These are phyloP conservation scores for Ustilago sp. DNA, from an alignment of 1,284 basidiomycete genomes.

Conservation along the genomic window DNA sequence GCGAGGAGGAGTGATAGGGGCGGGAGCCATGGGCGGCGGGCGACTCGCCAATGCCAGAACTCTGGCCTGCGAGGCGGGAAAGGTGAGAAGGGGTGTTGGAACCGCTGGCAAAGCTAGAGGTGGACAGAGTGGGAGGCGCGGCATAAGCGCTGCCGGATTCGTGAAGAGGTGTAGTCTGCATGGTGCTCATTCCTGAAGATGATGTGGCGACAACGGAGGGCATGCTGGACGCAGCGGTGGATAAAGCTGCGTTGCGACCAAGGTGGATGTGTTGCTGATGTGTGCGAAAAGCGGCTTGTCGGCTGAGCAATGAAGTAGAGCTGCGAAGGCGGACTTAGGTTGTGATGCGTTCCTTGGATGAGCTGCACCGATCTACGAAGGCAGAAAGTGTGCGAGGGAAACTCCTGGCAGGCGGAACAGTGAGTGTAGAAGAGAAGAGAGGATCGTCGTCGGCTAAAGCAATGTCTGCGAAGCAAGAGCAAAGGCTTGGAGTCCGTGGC, in stretches of 20 bases:
- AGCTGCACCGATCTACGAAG: not conserved
- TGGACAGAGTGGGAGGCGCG: slow-evolving; percentile 44
- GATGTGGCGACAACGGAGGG: slow-evolving; percentile 38
- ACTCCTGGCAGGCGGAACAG: not conserved
- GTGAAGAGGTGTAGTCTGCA: slow-evolving; percentile 38
- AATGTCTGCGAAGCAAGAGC: not conserved
- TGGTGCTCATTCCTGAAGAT: slow-evolving; percentile 30
- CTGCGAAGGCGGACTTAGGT: not conserved
- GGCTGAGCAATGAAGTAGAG: not conserved
- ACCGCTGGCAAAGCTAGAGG: slow-evolving; percentile 43
- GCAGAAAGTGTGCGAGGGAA: not conserved
- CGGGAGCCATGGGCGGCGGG: slow-evolving; percentile 28
- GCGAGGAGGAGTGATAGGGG: slow-evolving; percentile 24
- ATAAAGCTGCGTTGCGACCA: not conserved
- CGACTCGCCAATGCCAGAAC: slow-evolving; percentile 49
- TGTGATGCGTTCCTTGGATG: not conserved
- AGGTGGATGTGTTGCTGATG: no score
- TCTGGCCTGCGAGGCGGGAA: slow-evolving; percentile 22
- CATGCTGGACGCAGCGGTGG: slow-evolving; percentile 14
- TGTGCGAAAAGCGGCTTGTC: not conserved
- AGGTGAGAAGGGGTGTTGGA: slow-evolving; percentile 44
- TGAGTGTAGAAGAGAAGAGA: not conserved
- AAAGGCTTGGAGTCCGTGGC: not conserved
- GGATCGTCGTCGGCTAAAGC: not conserved
- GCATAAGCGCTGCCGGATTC: slow-evolving; percentile 36